phyloP scores from a whole-genome alignment of 78 protist genomes.

The Emiliania huxleyi region DNA sequence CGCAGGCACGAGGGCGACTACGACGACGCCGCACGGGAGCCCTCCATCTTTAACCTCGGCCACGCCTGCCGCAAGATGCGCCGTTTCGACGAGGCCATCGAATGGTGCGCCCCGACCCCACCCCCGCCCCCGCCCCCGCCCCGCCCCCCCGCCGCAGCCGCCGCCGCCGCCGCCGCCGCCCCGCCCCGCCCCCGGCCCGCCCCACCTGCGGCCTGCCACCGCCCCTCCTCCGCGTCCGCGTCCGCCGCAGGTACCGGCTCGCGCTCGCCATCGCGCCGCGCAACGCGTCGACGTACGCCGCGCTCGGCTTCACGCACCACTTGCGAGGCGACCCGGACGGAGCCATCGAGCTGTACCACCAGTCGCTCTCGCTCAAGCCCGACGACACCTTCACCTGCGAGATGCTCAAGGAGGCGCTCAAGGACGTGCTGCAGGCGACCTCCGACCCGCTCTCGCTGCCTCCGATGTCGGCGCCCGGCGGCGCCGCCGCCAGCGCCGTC shows the following conservation, averaged over 20 bases:
- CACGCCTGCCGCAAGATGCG: conserved; percentile 29
- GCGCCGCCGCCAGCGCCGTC: no score
- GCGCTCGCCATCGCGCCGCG: conserved; percentile 21
- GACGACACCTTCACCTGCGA: conserved; percentile 38
- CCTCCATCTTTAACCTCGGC: conserved; percentile 25
- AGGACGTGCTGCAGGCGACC: not conserved
- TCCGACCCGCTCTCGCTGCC: not conserved
- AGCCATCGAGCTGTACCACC: conserved; percentile 35
- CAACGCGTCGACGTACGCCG: not conserved
- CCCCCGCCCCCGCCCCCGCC: no score
- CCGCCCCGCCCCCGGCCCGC: no score
- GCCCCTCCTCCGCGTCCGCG: no score
- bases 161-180: no score
- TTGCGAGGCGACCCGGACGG: not conserved
- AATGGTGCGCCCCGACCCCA: no score
- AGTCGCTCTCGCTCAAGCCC: conserved; percentile 31
- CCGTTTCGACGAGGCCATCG: not conserved
- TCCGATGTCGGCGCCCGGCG: not conserved
- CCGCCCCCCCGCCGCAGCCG: no score
- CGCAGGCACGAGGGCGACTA: not conserved
- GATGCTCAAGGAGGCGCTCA: conserved; percentile 27
- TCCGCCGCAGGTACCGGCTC: no score
- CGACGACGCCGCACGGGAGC: conserved; percentile 7
- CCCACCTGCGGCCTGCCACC: no score
- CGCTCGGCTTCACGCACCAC: conserved; percentile 32